Base-by-base conservation (phyloP, 1,139 yeast species). In the Candida neerlandica region DNA sequence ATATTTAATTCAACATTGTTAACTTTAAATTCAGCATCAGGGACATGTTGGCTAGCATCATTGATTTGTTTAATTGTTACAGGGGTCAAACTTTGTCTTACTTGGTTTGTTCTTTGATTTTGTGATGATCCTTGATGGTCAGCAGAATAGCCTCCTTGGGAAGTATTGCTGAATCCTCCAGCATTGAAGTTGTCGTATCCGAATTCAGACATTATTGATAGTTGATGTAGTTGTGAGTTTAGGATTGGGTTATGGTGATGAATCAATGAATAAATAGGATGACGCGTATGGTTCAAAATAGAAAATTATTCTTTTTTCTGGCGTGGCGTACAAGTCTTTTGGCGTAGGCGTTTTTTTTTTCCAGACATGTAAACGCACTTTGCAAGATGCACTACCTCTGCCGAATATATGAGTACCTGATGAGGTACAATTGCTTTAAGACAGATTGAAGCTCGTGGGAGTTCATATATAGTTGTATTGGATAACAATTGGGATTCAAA, bases 61-160 rank as follows among this genome's bases (percentile, higher is more conserved):
- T 78, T 71, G 51, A 90, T 76, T 67, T 89, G 96, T 61, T 87
- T 87, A 60, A 91, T 84, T 1, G 96, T 89, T 12, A 90, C 94
- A 0, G 97, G 96, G 0, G 91, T 85, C 43, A 89, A 66, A 12
- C 83, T 65, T 48, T 74, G 66, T 54, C 83, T 67, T 49, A 71
- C 59, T 55, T 69, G 73, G n/a, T 14, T 30, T 30, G 42, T 30
- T 16, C 29, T 46, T 12, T 40, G 44, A 14, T 16, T 21, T 51
- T 65, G 64, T 58, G 64, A 67, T 10, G 75, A 65, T 10, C 59
- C 58, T 15, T 61, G 63, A 12, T 61, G 62, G 30, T 66, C 71
- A 40, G 60, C 57, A 46, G 59, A 62, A 50, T 71, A 76, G 2
- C 75, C 78, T 26, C 77, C 75, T 56, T 60, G 41, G 52, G 62